These are phyloP conservation scores for Cinnamomum micranthum DNA, from an alignment of 164 flowering plant genomes.

Conservation along the genomic window DNA sequence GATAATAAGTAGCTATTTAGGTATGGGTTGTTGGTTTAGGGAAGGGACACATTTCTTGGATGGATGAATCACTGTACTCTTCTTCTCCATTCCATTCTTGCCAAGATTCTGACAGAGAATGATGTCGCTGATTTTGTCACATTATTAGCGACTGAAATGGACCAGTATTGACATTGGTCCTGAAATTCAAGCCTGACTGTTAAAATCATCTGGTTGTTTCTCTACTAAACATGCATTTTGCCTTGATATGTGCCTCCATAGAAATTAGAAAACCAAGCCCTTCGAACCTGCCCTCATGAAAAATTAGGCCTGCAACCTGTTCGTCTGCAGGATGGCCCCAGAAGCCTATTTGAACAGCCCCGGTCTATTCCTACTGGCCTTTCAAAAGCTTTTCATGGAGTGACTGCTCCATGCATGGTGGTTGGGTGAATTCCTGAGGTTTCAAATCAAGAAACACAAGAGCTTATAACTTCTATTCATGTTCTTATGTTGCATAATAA, in stretches of 20 bases:
- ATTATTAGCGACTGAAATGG: not conserved
- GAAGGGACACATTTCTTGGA: too few relatives aligned
- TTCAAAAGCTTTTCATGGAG: not conserved
- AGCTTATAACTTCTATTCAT: not conserved
- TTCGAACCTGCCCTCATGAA: not conserved
- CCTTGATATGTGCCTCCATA: not conserved
- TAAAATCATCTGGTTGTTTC: not conserved
- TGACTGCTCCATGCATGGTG: not conserved
- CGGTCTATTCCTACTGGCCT: not conserved
- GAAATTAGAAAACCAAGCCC: not conserved
- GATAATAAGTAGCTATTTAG: too few relatives aligned
- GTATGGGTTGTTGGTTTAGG: too few relatives aligned
- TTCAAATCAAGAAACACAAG: not conserved
- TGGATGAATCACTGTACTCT: too few relatives aligned
- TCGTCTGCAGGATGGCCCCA: not conserved
- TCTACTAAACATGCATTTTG: not conserved
- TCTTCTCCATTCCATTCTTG: too few relatives aligned
- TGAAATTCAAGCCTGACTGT: not conserved
- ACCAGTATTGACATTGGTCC: not conserved
- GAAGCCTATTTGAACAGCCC: not conserved
- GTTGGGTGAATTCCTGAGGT: not conserved
- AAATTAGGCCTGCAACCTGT: not conserved
- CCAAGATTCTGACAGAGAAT: too few relatives aligned
- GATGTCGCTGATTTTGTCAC: not conserved
- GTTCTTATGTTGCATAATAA: not conserved